These are phyloP conservation scores for Skeletonema tropicum DNA, from an alignment of 108 stramenopile genomes.

Conservation along the genomic window DNA sequence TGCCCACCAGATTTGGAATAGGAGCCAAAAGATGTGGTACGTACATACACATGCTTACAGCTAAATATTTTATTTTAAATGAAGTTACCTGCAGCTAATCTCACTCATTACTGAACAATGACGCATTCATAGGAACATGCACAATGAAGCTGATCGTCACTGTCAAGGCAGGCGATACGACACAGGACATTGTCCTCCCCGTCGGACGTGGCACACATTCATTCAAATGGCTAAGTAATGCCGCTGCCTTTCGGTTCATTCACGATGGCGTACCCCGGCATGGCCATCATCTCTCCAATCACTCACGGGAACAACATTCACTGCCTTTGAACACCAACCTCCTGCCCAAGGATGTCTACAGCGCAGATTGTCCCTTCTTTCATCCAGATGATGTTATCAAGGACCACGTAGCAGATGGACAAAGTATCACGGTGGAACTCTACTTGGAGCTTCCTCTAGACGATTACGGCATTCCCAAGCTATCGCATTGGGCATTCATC, in stretches of 20 bases:
- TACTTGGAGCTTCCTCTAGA: slow-evolving; percentile 15
- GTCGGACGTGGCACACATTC: slow-evolving; percentile 19
- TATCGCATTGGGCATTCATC: slow-evolving; percentile 29
- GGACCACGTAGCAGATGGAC: slow-evolving; percentile 18
- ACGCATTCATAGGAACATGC: too few species aligned
- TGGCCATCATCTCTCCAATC: neutral
- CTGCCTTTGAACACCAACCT: slow-evolving; percentile 11
- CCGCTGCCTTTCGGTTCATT: slow-evolving; percentile 7
- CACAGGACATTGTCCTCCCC: slow-evolving; percentile 12
- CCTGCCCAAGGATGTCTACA: slow-evolving; percentile 30
- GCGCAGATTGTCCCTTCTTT: slow-evolving; percentile 14
- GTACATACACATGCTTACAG: too few species aligned
- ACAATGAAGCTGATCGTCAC: slow-evolving; percentile 17
- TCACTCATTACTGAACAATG: too few species aligned
- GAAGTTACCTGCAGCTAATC: too few species aligned
- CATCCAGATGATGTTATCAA: slow-evolving; percentile 29
- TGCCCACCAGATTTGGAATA: too few species aligned
- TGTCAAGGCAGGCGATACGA: slow-evolving; percentile 3
- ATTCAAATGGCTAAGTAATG: slow-evolving; percentile 27
- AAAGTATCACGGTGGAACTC: slow-evolving; percentile 27
- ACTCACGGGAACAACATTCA: neutral
- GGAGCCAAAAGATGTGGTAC: too few species aligned
- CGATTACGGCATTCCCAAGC: slow-evolving; percentile 15
- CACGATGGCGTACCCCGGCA: slow-evolving; percentile 5
- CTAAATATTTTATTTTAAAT: too few species aligned